phyloP scores from a whole-genome alignment of 2,329 filamentous ascomycete species.

The Colletotrichum cereale region DNA sequence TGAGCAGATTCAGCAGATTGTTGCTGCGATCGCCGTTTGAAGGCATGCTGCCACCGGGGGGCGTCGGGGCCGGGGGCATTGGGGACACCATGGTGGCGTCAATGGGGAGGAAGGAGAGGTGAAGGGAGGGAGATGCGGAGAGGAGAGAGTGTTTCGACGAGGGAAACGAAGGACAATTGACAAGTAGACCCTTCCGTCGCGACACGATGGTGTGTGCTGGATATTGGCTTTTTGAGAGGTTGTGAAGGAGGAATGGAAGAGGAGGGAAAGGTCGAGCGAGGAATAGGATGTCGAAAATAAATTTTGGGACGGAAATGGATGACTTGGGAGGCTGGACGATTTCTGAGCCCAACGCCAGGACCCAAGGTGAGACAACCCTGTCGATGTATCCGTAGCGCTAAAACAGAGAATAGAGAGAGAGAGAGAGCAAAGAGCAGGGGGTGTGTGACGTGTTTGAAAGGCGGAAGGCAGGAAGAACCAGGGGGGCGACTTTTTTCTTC shows the following conservation, averaged over 20 bases:
- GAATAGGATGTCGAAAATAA: conserved; percentile 32
- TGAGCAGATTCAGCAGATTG: conserved; percentile 71
- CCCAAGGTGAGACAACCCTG: conserved; percentile 35
- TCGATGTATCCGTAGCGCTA: conserved; percentile 10
- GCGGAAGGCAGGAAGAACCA: conserved; percentile 2
- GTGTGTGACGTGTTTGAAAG: conserved; percentile 35
- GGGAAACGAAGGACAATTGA: conserved; percentile 38
- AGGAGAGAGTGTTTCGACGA: conserved; percentile 24
- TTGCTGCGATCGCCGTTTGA: conserved; percentile 62
- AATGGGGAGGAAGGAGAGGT: conserved; percentile 17
- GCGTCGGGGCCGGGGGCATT: conserved; percentile 65
- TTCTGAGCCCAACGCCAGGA: conserved; percentile 34
- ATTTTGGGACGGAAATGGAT: conserved; percentile 38
- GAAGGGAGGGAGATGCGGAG: conserved; percentile 25
- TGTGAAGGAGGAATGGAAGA: conserved; percentile 14
- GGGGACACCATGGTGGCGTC: conserved; percentile 48
- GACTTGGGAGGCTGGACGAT: conserved; percentile 38
- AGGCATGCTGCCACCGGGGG: conserved; percentile 54
- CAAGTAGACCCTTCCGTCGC: conserved; percentile 37
- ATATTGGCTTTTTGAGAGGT: not conserved
- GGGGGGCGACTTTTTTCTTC: not conserved
- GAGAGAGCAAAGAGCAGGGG: conserved; percentile 23
- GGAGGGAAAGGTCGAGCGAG: conserved; percentile 9
- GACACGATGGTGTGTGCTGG: conserved; percentile 12
- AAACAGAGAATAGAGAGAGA: not conserved